Conservation (phyloP, 2,329 filamentous ascomycete species). For the Aphanoascus verrucosus region DNA sequence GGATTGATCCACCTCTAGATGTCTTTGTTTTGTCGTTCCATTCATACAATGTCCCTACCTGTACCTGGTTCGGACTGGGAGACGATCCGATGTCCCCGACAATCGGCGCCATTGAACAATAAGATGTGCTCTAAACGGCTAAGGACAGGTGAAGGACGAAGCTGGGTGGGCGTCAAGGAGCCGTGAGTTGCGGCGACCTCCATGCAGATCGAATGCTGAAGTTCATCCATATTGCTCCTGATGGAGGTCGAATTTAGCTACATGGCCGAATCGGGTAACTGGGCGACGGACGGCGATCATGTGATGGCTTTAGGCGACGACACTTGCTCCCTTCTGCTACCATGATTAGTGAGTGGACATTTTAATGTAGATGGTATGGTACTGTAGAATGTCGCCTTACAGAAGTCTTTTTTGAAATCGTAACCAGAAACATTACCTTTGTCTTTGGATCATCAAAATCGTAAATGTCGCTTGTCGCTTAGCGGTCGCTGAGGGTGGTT, state of each 20-base stretch:
- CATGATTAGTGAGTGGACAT: no score
- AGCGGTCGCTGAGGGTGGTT: no score
- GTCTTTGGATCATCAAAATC: no score
- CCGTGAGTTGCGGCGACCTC: not conserved
- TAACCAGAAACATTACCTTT: no score
- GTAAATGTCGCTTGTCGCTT: no score
- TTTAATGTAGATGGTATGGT: no score
- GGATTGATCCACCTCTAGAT: conserved; percentile 2
- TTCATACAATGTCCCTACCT: conserved; percentile 14
- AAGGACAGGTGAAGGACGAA: no score
- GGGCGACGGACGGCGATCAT: not conserved
- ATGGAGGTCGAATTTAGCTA: conserved; percentile 1
- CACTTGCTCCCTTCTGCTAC: no score
- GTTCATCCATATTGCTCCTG: not conserved
- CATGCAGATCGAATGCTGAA: not conserved
- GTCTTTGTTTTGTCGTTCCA: not conserved
- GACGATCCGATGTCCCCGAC: not conserved
- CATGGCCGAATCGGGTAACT: not conserved
- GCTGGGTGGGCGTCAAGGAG: not conserved
- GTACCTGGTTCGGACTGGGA: not conserved
- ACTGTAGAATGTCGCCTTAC: no score
- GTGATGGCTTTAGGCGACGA: not conserved
- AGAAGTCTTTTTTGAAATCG: no score
- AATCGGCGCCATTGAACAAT: not conserved
- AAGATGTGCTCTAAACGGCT: no score